Conservation (phyloP, 1,139 yeast genomes). For the Meyerozyma carpophila region DNA sequence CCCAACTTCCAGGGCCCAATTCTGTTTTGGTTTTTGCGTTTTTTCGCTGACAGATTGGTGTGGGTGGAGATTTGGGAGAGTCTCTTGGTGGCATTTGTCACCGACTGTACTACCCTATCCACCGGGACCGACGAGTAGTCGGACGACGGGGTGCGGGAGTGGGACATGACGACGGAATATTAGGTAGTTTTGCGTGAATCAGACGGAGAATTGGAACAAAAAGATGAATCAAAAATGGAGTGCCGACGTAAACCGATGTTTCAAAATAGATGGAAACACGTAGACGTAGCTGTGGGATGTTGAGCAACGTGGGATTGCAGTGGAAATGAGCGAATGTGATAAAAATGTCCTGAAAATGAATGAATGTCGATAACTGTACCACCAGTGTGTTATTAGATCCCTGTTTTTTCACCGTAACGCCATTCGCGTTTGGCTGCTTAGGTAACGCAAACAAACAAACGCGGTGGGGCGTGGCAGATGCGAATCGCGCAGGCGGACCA, state of each 20-base stretch:
- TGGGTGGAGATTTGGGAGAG: conserved; percentile 60
- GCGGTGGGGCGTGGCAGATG: background rate
- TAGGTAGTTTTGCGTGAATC: too few relatives aligned
- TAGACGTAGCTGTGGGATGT: background rate
- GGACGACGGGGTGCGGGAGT: conserved; percentile 7
- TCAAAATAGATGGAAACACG: background rate
- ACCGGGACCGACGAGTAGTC: conserved; percentile 29
- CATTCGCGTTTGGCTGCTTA: background rate
- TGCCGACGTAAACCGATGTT: background rate
- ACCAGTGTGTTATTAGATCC: background rate
- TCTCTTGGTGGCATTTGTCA: conserved; percentile 59
- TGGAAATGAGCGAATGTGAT: background rate
- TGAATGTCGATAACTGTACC: background rate
- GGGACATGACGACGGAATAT: conserved; percentile 8
- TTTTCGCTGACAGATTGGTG: conserved; percentile 40
- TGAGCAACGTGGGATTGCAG: background rate
- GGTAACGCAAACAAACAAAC: conserved; percentile 3
- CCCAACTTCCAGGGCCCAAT: conserved; percentile 98
- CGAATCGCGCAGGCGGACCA: background rate
- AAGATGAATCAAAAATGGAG: background rate
- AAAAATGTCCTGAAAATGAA: background rate
- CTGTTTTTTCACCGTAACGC: background rate
- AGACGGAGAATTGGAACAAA: too few relatives aligned
- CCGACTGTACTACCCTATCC: conserved; percentile 47
- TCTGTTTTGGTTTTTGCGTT: conserved; percentile 60